These are phyloP conservation scores for Hyphodiscus sp. DNA, from an alignment of 2,329 filamentous ascomycete species.

Conservation along the genomic window DNA sequence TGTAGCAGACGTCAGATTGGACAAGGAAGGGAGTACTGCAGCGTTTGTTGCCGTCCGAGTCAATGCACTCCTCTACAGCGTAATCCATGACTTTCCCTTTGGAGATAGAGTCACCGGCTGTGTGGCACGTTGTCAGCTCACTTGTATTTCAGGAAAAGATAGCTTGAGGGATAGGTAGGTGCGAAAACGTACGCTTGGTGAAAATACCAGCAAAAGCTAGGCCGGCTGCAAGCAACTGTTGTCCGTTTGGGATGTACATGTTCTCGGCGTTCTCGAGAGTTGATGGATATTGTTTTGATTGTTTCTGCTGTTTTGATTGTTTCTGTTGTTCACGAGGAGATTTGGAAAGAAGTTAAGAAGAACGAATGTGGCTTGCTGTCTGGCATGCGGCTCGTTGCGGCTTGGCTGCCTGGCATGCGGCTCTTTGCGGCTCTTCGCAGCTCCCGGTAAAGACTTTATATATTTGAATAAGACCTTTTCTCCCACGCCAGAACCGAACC, in stretches of 20 bases:
- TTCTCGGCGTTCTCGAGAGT: neutral
- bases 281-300: too few relatives aligned
- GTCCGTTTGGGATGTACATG: conserved; percentile 24
- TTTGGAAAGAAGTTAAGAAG: too few relatives aligned
- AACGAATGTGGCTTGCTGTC: too few relatives aligned
- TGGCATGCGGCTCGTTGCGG: too few relatives aligned
- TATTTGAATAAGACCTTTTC: too few relatives aligned
- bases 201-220: conserved; percentile 17
- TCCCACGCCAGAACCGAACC: too few relatives aligned
- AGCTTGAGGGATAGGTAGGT: neutral
- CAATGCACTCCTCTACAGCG: conserved; percentile 36
- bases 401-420: too few relatives aligned
- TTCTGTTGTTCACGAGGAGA: too few relatives aligned
- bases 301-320: too few relatives aligned
- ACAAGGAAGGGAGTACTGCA: conserved; percentile 35
- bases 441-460: too few relatives aligned
- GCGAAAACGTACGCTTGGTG: conserved; percentile 11
- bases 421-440: too few relatives aligned
- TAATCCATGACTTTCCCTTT: conserved; percentile 37
- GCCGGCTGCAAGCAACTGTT: conserved; percentile 20
- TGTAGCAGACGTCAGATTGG: conserved; percentile 34
- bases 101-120: conserved; percentile 16
- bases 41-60: conserved; percentile 30
- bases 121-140: conserved; percentile 12
- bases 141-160: neutral